These are phyloP conservation scores for Chaetomium strumarium DNA, from an alignment of 2,329 filamentous ascomycete species.

Conservation along the genomic window DNA sequence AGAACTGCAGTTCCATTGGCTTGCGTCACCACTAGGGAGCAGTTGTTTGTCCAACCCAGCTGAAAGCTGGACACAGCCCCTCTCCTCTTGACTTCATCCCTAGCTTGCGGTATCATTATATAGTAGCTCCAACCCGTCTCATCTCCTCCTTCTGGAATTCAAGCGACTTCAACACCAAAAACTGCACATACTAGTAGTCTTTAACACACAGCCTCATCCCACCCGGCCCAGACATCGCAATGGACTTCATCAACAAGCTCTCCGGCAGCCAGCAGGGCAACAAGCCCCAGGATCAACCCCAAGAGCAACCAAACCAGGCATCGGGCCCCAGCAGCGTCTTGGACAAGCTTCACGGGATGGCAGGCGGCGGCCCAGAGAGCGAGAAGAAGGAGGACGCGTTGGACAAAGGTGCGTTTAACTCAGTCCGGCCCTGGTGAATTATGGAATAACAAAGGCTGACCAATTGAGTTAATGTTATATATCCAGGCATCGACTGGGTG, in stretches of 20 bases:
- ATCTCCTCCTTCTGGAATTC: not conserved
- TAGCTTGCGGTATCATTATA: not conserved
- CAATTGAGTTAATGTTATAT: too few relatives aligned
- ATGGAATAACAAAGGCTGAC: too few relatives aligned
- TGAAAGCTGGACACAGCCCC: conserved; percentile 14
- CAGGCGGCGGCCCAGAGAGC: conserved; percentile 65
- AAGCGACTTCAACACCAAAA: conserved; percentile 1
- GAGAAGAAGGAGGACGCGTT: conserved; percentile 80
- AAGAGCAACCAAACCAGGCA: conserved; percentile 8
- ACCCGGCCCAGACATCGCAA: not conserved
- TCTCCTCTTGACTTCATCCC: conserved; percentile 1
- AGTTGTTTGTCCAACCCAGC: conserved; percentile 15
- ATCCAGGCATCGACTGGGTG: conserved; percentile 64
- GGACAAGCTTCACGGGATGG: conserved; percentile 64
- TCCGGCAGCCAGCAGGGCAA: conserved; percentile 4
- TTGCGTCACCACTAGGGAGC: not conserved
- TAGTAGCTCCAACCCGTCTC: not conserved
- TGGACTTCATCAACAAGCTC: conserved; percentile 23
- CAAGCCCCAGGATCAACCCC: conserved; percentile 8
- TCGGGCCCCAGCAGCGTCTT: conserved; percentile 41
- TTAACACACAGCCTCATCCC: not conserved
- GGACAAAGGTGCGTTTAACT: conserved; percentile 60
- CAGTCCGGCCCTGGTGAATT: not conserved
- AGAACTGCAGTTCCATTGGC: conserved; percentile 8
- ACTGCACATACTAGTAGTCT: too few relatives aligned